Base-by-base conservation (phyloP, 768 basidiomycete species). In the Mycena filopes region DNA sequence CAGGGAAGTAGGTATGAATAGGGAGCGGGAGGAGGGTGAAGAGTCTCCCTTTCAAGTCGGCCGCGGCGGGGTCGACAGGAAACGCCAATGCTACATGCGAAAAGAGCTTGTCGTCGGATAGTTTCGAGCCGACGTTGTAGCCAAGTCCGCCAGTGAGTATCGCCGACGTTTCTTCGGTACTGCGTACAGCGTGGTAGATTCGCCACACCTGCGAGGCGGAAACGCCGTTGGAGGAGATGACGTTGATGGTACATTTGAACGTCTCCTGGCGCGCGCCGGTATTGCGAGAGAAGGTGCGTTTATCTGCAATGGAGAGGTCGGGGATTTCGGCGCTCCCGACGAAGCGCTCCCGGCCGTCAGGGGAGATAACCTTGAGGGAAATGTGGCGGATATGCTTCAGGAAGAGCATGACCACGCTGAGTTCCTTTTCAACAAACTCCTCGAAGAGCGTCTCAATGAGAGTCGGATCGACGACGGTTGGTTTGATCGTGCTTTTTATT, bases 1-100 rank as follows among this genome's bases (percentile, higher is more conserved):
- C 48, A 3, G 77, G 77, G 45, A 77, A 76, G 11, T 58, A 65
- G 2, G 77, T 78, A 8, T 62, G 54, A 40, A 79, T 73, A 3
- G 78, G 78, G 8, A 79, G 67, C 8, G 77, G 78, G 6, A 79
- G 71, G n/a, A 73, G 61, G 2, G 78, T 78, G 61, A 78, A 79
- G 13, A 79, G 66, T 15, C 73, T 67, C 4, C 78, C 78, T 13
- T 61, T 63, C 45, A 69, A 63, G 2, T 42, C 15, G 15, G 20
- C 7, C 45, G 18, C 36, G 18, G 56, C 16, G 29, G 26, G 40
- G 11, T 21, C 45, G 8, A 65, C 28, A 20, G 75, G 71, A 11
- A 70, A 59, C 16, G 77, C 73, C 3, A 75, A 55, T 0, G 77
- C 74, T 15, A 76, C 70, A 56, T 75, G 71, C 20, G 75, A 69